A percentile compares a stretch with the other conserved stretches of the same genome.
Evolutionary conservation across 2,329 filamentous ascomycete species (phyloP).

Genomic region (Annulohypoxylon truncatum): DNA sequence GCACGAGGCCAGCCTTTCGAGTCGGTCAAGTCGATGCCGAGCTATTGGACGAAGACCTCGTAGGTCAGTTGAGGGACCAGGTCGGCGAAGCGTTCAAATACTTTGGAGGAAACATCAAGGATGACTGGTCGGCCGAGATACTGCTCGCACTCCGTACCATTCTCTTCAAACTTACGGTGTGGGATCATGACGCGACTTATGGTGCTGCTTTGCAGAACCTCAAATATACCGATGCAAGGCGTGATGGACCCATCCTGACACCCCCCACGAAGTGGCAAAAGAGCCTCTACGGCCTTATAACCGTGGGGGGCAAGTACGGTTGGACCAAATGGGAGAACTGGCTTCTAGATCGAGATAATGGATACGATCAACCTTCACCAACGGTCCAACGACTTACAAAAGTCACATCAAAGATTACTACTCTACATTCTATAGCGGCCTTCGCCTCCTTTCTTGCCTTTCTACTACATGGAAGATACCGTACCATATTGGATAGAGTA

Average conservation of each 20-base stretch:
- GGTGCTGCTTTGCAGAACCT: conserved; percentile 93
- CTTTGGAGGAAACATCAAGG: conserved; percentile 77
- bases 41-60: conserved; percentile 90
- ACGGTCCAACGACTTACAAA: conserved; percentile 69
- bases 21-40: conserved; percentile 98
- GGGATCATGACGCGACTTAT: conserved; percentile 96
- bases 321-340: conserved; percentile 95
- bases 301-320: conserved; percentile 86
- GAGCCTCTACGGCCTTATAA: conserved; percentile 82
- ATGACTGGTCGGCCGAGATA: conserved; percentile 91
- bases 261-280: conserved; percentile 87
- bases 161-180: conserved; percentile 94
- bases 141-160: conserved; percentile 78
- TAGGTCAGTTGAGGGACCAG: conserved; percentile 86
- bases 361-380: conserved; percentile 72
- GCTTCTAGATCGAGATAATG: conserved; percentile 80
- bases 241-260: conserved; percentile 68
- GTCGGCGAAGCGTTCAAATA: conserved; percentile 90
- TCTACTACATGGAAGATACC: conserved; percentile 88
- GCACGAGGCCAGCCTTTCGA: conserved; percentile 86
- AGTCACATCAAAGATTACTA: conserved; percentile 75
- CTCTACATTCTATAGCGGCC: conserved; percentile 82
- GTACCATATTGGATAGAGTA: conserved; percentile 87
- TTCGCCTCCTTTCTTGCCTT: conserved; percentile 91
- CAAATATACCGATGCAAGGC: conserved; percentile 86